Evolutionary conservation across 2,329 filamentous ascomycete genomes (phyloP).

Genomic region (Aspergillus sclerotialis): DNA sequence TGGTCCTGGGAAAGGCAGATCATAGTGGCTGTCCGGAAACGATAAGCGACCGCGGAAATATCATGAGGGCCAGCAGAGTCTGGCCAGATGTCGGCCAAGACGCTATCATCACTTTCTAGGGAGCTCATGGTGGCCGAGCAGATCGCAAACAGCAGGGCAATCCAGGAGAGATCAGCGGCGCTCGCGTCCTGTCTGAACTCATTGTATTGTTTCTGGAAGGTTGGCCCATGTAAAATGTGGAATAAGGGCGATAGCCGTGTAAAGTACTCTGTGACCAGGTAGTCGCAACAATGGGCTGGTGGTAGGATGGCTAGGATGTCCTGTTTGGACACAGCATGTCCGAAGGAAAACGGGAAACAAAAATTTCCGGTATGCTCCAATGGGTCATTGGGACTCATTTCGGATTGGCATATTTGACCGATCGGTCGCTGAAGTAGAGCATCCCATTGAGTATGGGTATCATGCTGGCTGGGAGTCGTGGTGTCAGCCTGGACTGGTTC

Average conservation of each 20-base stretch:
- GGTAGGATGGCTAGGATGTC: constrained; percentile 9
- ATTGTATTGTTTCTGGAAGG: constrained; percentile 19
- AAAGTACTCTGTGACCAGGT: constrained; percentile 11
- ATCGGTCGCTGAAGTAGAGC: constrained; percentile 4
- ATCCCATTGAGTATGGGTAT: constrained; percentile 34
- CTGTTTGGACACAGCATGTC: constrained; percentile 3
- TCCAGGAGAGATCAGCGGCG: constrained; percentile 17
- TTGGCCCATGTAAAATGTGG: constrained; percentile 23
- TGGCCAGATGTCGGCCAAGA: constrained; percentile 12
- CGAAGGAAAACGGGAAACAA: constrained; percentile 9
- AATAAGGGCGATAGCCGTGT: constrained; percentile 13
- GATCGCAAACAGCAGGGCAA: constrained; percentile 22
- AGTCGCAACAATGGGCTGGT: constrained; percentile 9
- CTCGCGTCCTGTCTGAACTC: constrained; percentile 11
- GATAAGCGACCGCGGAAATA: constrained; percentile 2
- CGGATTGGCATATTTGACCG: background rate
- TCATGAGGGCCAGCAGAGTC: background rate
- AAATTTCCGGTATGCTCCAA: constrained; percentile 2
- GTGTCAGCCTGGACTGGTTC: no score
- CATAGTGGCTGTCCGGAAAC: constrained; percentile 15
- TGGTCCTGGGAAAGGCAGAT: constrained; percentile 21
- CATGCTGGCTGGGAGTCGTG: no score
- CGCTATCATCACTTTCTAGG: constrained; percentile 14
- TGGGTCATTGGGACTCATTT: background rate
- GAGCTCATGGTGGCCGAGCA: constrained; percentile 16